Percentiles rank a stretch among this genome's conserved stretches.
Conservation (phyloP, 805 yeast genomes). For the Cyberlindnera nakhonratchasimensis region DNA sequence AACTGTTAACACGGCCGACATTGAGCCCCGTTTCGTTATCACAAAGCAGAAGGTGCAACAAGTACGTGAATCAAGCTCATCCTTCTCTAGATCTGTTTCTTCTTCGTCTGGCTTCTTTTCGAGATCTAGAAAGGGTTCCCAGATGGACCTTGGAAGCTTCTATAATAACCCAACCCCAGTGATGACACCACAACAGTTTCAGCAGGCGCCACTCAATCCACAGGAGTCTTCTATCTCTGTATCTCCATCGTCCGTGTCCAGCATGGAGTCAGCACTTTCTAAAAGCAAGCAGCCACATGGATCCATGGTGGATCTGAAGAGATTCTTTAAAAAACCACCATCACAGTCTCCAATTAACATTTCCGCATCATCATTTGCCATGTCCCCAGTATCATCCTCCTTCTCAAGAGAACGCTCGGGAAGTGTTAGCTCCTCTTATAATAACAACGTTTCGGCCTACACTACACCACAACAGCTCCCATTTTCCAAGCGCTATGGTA, state of each 20-base stretch:
- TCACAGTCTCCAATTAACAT: slow-evolving; percentile 25
- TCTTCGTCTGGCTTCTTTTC: slow-evolving; percentile 41
- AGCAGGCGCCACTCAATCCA: not conserved
- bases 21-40: slow-evolving; percentile 85
- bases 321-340: slow-evolving; percentile 57
- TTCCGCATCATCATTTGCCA: not conserved
- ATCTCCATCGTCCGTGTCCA: slow-evolving; percentile 28
- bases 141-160: slow-evolving; percentile 27
- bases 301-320: slow-evolving; percentile 73
- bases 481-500: slow-evolving; percentile 71
- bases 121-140: slow-evolving; percentile 40
- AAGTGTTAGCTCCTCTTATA: slow-evolving; percentile 32
- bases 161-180: slow-evolving; percentile 23
- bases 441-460: slow-evolving; percentile 35
- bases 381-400: slow-evolving; percentile 11
- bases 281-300: slow-evolving; percentile 61
- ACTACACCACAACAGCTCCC: slow-evolving; percentile 44
- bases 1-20: slow-evolving; percentile 50
- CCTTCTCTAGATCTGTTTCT: slow-evolving; percentile 18
- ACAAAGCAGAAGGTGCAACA: slow-evolving; percentile 66
- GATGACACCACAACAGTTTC: slow-evolving; percentile 7
- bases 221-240: slow-evolving; percentile 18
- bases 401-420: slow-evolving; percentile 25
- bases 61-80: slow-evolving; percentile 22
- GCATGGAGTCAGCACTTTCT: slow-evolving; percentile 28